These are phyloP conservation scores for Pseudoturritis turrita DNA, from an alignment of 345 rosid genomes.

Conservation along the genomic window DNA sequence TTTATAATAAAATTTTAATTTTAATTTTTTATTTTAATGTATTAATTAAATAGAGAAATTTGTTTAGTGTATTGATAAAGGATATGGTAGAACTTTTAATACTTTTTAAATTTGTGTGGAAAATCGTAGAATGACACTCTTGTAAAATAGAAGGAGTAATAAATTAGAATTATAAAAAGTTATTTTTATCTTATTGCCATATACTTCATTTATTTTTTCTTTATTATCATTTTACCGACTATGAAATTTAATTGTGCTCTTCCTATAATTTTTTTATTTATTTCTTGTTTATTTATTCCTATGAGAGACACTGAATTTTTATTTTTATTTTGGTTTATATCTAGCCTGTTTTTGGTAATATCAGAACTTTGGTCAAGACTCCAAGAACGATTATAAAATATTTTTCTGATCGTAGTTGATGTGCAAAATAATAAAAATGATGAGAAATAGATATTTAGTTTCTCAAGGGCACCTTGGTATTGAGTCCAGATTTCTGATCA, in stretches of 20 bases:
- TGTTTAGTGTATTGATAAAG: too few species aligned
- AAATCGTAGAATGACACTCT: too few species aligned
- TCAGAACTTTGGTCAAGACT: constrained; percentile 14
- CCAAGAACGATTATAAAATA: constrained; percentile 9
- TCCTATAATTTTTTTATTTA: background rate
- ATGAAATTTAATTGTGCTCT: background rate
- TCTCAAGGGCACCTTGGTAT: constrained; percentile 11
- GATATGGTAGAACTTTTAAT: too few species aligned
- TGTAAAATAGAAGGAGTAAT: too few species aligned
- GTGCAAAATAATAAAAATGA: constrained; percentile 12
- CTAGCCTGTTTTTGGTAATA: constrained; percentile 18
- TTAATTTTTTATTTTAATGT: too few species aligned
- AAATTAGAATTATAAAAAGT: too few species aligned
- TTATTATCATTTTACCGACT: too few species aligned
- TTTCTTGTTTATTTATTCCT: background rate
- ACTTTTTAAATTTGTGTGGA: too few species aligned
- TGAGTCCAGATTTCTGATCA: constrained; percentile 15
- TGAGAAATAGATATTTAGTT: constrained; percentile 18
- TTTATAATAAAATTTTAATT: too few species aligned
- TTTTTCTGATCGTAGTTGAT: background rate
- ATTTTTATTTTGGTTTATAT: background rate
- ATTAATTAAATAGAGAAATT: too few species aligned
- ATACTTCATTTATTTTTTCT: too few species aligned
- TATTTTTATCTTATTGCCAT: too few species aligned
- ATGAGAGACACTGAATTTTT: background rate